Evolutionary conservation across 2,329 filamentous ascomycete species (phyloP).

Genomic region (Alternaria angustiovoidea): DNA sequence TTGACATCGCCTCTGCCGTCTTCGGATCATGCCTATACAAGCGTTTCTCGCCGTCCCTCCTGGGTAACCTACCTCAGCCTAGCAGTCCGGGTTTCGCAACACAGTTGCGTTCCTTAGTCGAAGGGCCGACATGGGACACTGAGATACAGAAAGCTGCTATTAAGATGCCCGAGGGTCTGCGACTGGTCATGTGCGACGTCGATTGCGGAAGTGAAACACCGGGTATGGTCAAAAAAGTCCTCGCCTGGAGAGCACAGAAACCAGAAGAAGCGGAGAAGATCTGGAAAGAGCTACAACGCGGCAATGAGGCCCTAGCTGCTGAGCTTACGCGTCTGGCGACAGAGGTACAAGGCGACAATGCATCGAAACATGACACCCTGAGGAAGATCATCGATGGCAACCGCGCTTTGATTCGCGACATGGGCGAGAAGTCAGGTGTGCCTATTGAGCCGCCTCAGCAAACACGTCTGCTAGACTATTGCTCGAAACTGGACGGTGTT

Average conservation of each 20-base stretch:
- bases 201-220: constrained; percentile 94
- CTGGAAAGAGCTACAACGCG: constrained; percentile 77
- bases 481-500: constrained; percentile 76
- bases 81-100: constrained; percentile 72
- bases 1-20: constrained; percentile 92
- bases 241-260: constrained; percentile 78
- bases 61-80: constrained; percentile 72
- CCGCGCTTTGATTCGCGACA: constrained; percentile 71
- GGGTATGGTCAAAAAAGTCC: constrained; percentile 91
- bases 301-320: constrained; percentile 74
- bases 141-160: constrained; percentile 75
- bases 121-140: constrained; percentile 76
- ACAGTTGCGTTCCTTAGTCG: constrained; percentile 71
- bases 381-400: constrained; percentile 61
- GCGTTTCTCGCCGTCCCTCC: constrained; percentile 84
- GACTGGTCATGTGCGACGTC: constrained; percentile 93
- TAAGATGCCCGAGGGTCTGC: constrained; percentile 74
- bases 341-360: constrained; percentile 45
- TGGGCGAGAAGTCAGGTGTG: constrained; percentile 77
- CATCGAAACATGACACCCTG: constrained; percentile 60
- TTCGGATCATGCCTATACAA: constrained; percentile 91
- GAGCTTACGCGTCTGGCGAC: constrained; percentile 66
- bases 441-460: constrained; percentile 90
- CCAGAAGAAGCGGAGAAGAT: constrained; percentile 70
- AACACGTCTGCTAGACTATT: constrained; percentile 81